Evolutionary conservation across 2,329 filamentous ascomycete species (phyloP).

Genomic region (Fusarium newnesense): DNA sequence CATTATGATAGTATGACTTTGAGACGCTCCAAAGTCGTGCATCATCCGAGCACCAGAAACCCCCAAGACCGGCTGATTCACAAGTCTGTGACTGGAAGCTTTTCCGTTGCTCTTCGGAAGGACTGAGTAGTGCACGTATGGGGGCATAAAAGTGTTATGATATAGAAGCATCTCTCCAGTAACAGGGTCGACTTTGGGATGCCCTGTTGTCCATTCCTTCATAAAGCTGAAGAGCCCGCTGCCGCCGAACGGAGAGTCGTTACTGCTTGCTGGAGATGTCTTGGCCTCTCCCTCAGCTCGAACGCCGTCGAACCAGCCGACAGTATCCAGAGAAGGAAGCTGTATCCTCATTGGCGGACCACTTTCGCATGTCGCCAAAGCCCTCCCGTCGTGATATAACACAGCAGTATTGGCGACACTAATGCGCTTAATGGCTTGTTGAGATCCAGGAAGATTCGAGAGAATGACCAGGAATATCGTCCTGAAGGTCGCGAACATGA

Average conservation of each 20-base stretch:
- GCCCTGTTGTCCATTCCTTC: conserved; percentile 77
- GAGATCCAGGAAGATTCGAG: conserved; percentile 43
- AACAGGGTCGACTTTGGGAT: conserved; percentile 72
- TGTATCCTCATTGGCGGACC: conserved; percentile 74
- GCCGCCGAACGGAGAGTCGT: conserved; percentile 60
- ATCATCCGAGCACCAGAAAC: conserved; percentile 75
- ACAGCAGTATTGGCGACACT: conserved; percentile 77
- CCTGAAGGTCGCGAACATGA: conserved; percentile 7
- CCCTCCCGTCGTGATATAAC: conserved; percentile 74
- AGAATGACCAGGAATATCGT: conserved; percentile 54
- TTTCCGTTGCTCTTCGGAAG: background rate
- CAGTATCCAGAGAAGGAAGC: conserved; percentile 71
- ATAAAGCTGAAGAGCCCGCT: conserved; percentile 68
- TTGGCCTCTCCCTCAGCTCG: conserved; percentile 61
- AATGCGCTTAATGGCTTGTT: conserved; percentile 70
- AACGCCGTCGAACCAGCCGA: conserved; percentile 76
- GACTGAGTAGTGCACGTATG: conserved; percentile 74
- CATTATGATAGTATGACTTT: conserved; percentile 71
- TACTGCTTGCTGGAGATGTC: rapidly evolving
- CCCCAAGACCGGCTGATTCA: conserved; percentile 63
- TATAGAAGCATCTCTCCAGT: conserved; percentile 75
- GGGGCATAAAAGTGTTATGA: conserved; percentile 72
- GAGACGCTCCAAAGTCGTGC: conserved; percentile 79
- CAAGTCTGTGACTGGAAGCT: background rate
- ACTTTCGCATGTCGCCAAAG: conserved; percentile 76